These are phyloP conservation scores for Batkoa obscura DNA, from an alignment of 371 early-diverging fungal genomes.

Conservation along the genomic window DNA sequence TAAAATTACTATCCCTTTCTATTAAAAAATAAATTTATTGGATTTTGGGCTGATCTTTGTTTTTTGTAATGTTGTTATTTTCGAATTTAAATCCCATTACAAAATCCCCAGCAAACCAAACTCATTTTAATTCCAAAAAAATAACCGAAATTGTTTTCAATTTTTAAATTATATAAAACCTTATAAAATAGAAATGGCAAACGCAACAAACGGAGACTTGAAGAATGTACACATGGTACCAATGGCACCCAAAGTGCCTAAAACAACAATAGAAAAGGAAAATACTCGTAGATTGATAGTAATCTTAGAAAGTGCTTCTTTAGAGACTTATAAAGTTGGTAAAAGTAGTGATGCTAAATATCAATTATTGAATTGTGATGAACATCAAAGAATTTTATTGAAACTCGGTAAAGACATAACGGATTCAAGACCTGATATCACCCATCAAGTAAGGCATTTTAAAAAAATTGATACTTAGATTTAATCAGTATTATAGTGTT, in stretches of 20 bases:
- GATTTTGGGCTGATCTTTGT: no score
- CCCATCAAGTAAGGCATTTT: conserved; percentile 56
- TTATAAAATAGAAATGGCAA: no score
- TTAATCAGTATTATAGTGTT: conserved; percentile 45
- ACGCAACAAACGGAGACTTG: no score
- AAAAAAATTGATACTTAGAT: background rate
- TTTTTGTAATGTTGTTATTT: no score
- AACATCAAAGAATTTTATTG: conserved; percentile 75
- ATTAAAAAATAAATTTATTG: no score
- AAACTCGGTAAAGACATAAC: conserved; percentile 67
- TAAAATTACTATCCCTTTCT: no score
- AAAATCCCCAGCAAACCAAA: no score
- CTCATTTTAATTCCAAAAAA: no score
- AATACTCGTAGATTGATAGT: conserved; percentile 78
- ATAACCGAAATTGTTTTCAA: no score
- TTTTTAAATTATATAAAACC: no score
- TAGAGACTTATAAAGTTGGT: conserved; percentile 88
- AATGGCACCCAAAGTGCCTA: conserved; percentile 59
- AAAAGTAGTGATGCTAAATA: conserved; percentile 79
- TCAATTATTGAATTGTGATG: conserved; percentile 89
- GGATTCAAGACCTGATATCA: conserved; percentile 87
- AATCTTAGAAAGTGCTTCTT: conserved; percentile 69
- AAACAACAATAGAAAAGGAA: conserved; percentile 48
- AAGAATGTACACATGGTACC: conserved; percentile 42
- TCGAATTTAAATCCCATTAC: no score